These are phyloP conservation scores for Aspergillus brasiliensis DNA, from an alignment of 2,329 filamentous ascomycete genomes.

Conservation along the genomic window DNA sequence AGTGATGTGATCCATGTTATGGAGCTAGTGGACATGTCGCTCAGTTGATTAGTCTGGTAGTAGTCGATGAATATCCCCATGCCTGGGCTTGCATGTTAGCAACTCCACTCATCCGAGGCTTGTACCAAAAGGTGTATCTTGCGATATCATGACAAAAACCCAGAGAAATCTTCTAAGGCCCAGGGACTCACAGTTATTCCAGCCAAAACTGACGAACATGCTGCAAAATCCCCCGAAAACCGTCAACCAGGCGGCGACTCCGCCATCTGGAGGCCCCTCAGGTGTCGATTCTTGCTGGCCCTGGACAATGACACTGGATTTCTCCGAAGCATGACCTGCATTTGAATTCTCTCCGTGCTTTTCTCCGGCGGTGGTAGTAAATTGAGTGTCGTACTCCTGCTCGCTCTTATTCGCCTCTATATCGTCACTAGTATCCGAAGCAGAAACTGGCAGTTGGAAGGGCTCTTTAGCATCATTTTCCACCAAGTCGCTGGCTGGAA, in stretches of 20 bases:
- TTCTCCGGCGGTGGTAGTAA: not conserved
- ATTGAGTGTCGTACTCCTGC: not conserved
- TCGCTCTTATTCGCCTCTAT: not conserved
- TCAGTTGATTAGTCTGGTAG: slow-evolving; percentile 20
- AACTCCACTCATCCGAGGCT: not conserved
- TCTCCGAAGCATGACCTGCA: slow-evolving; percentile 3
- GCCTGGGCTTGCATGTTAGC: slow-evolving; percentile 13
- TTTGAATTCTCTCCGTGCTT: slow-evolving; percentile 7
- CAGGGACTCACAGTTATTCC: slow-evolving; percentile 49
- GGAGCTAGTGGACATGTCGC: slow-evolving; percentile 10
- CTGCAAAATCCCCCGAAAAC: slow-evolving; percentile 53
- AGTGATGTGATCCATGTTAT: slow-evolving; percentile 19
- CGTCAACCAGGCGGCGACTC: slow-evolving; percentile 41
- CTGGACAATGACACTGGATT: slow-evolving; percentile 6
- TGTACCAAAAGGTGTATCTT: not conserved
- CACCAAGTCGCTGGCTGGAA: not conserved
- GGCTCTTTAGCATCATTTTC: not conserved
- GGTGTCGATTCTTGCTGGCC: slow-evolving; percentile 10
- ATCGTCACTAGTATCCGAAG: not conserved
- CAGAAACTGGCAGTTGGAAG: not conserved
- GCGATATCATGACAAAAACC: not conserved
- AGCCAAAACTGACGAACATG: slow-evolving; percentile 55
- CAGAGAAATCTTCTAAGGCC: no score
- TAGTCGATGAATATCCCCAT: slow-evolving; percentile 32
- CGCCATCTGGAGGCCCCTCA: slow-evolving; percentile 33